A percentile compares a stretch with the other conserved stretches of the same genome.
phyloP scores from a whole-genome alignment of 2,329 filamentous ascomycete genomes.

The Bipolaris zeicola region DNA sequence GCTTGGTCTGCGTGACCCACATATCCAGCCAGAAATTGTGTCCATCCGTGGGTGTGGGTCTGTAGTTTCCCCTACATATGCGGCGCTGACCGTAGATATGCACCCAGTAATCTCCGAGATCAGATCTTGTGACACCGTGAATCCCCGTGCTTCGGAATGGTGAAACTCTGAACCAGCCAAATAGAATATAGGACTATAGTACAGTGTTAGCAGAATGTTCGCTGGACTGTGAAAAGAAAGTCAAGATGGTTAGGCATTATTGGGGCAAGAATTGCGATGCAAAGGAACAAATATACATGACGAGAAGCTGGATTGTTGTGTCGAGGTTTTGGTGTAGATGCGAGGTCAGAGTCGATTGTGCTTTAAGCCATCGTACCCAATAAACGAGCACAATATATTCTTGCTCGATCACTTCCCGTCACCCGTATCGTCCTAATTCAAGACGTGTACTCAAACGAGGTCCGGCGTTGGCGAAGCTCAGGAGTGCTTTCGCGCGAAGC shows the following conservation, averaged over 20 bases:
- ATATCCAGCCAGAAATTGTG: slow-evolving; percentile 17
- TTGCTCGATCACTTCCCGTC: not conserved
- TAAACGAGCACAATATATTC: no score
- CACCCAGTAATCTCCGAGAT: slow-evolving; percentile 20
- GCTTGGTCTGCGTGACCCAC: slow-evolving; percentile 20
- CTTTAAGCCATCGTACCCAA: not conserved
- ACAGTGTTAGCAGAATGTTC: not conserved
- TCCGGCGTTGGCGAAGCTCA: not conserved
- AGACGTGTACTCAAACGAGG: not conserved
- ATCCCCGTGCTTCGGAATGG: slow-evolving; percentile 9
- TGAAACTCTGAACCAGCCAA: slow-evolving; percentile 19
- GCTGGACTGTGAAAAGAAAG: not conserved
- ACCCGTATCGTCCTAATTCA: not conserved
- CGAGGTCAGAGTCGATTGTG: not conserved
- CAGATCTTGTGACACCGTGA: slow-evolving; percentile 9
- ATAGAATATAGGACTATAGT: slow-evolving; percentile 12
- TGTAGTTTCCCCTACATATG: slow-evolving; percentile 1
- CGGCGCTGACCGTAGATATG: slow-evolving; percentile 12
- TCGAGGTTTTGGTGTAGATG: not conserved
- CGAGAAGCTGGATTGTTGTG: not conserved
- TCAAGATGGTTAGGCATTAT: not conserved
- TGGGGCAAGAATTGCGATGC: not conserved
- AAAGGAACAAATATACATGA: not conserved
- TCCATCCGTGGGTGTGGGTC: not conserved
- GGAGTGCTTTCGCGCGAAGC: not conserved